Evolutionary conservation across 2,329 filamentous ascomycete species (phyloP), one percentile per base, ranked within the genome.

Genomic region (Penicillium vulpinum): DNA sequence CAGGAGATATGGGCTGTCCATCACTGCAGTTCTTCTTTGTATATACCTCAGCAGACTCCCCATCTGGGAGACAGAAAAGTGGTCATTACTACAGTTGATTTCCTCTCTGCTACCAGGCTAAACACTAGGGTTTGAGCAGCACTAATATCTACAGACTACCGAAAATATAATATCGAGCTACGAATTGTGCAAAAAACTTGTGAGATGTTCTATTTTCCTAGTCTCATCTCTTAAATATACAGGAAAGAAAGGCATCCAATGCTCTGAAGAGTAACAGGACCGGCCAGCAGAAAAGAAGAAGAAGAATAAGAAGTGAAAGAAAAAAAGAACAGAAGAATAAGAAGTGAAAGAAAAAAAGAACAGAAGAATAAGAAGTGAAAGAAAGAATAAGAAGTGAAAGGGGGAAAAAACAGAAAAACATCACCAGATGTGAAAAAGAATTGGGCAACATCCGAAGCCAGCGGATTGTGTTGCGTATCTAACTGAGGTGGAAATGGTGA

Each of bases 401-500:
- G n/a, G n/a, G n/a, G n/a, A n/a, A 35, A 6, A 26, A 39, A 15
- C 31, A 36, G 45, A 39, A 54, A 21, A 38, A 47, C 7, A 18
- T 9, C 21, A 26, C 24, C 16, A 11, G 26, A n/a, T 6, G 28
- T 7, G 48, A 6, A 13, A 41, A 11, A 36, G 2, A 55, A 24
- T 16, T 21, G n/a, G 8, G 24, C 41, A 52, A 55, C 24, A 40
- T 48, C 63, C 35, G 55, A 59, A 5, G 13, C 67, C 66, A 59
- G 69, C 64, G 51, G 57, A 59, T 59, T 28, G 57, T 40, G 26
- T 44, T n/a, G 29, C 5, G 8, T 46, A 33, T 62, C 58, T 60
- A 72, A 29, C 59, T 64, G 56, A 71, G 69, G 57, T 57, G 49
- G 29, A 61, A 61, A 21, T 56, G 68, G 57, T 56, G 46, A 38